These are phyloP conservation scores for Megacollybia marginata DNA, from an alignment of 768 basidiomycete genomes.

Conservation along the genomic window DNA sequence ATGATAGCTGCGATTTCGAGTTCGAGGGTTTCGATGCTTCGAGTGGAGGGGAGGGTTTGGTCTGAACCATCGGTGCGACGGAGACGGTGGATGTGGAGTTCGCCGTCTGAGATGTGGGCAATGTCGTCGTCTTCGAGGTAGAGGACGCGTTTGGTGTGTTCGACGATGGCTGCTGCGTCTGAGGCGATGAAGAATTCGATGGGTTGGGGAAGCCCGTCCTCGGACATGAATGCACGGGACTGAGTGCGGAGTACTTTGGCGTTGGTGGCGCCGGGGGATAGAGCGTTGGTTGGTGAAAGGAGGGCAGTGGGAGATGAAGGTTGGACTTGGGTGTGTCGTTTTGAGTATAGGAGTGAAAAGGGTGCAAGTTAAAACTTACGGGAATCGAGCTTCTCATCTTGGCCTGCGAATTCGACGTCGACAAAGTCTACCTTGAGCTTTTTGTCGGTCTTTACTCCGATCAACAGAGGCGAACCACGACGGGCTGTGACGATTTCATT, in stretches of 20 bases:
- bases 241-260: constrained; percentile 89
- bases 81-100: constrained; percentile 97
- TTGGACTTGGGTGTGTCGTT: constrained; percentile 30
- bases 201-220: constrained; percentile 96
- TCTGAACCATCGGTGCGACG: constrained; percentile 77
- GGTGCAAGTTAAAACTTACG: constrained; percentile 26
- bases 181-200: constrained; percentile 99
- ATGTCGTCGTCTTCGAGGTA: constrained; percentile 99
- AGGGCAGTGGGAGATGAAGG: constrained; percentile 47
- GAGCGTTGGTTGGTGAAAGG: constrained; percentile 54
- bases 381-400: constrained; percentile 41
- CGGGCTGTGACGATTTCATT: constrained; percentile 94
- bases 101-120: constrained; percentile 93
- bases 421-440: constrained; percentile 99
- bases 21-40: constrained; percentile 96
- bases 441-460: constrained; percentile 99
- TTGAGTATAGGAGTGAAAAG: neutral
- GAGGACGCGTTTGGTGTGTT: constrained; percentile 97
- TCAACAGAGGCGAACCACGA: constrained; percentile 90
- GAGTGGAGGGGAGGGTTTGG: constrained; percentile 61
- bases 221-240: constrained; percentile 96
- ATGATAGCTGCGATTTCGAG: constrained; percentile 99
- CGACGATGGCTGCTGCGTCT: constrained; percentile 92
- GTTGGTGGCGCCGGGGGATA: constrained; percentile 57
- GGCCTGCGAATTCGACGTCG: constrained; percentile 89